Conservation (phyloP, 176 grass and related monocot genomes). For the Zoysia japonica region DNA sequence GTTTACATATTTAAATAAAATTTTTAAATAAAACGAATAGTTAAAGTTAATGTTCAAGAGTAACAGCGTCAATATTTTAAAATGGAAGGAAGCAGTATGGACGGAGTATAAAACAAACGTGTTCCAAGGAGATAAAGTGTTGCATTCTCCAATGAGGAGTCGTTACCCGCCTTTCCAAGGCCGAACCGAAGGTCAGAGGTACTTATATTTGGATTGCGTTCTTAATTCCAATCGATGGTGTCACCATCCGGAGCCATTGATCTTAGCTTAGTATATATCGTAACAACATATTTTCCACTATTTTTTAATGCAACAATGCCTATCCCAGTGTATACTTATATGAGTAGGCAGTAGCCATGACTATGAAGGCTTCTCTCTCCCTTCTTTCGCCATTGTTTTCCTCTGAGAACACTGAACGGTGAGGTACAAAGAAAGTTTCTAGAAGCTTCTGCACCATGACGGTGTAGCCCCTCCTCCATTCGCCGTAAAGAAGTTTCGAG, state of each 20-base stretch:
- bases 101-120: not conserved
- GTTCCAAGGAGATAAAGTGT: not conserved
- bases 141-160: not conserved
- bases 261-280: not conserved
- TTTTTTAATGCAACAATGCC: not conserved
- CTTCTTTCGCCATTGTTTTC: not conserved
- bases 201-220: not conserved
- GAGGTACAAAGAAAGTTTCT: not conserved
- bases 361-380: not conserved
- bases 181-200: not conserved
- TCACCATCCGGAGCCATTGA: not conserved
- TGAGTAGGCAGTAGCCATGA: not conserved
- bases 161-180: not conserved
- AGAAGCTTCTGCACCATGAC: not conserved
- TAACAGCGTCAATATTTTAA: no score
- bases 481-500: not conserved
- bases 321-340: not conserved
- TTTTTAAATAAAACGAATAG: no score
- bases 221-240: not conserved
- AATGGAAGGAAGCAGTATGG: no score
- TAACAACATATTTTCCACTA: not conserved
- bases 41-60: no score
- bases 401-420: not conserved
- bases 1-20: no score
- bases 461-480: not conserved